Conservation (phyloP, 345 rosid genomes). For the Euphorbia tirucalli region DNA sequence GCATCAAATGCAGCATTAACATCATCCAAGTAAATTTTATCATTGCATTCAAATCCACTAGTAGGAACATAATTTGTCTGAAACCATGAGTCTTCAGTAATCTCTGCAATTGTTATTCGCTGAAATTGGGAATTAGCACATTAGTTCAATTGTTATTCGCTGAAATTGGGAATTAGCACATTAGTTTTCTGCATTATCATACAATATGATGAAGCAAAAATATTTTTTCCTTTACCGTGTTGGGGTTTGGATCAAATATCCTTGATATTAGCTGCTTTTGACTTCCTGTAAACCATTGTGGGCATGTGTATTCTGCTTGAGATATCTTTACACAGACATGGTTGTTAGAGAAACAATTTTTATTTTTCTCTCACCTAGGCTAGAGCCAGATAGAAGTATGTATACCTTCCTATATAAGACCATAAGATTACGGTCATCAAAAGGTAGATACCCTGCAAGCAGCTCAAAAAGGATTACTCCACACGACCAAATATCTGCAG, state of each 20-base stretch:
- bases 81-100: constrained; percentile 73
- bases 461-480: constrained; percentile 86
- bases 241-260: constrained; percentile 68
- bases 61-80: constrained; percentile 59
- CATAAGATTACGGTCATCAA: constrained; percentile 70
- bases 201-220: background rate
- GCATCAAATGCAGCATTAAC: constrained; percentile 54
- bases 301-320: constrained; percentile 62
- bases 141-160: constrained; percentile 47
- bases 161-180: constrained; percentile 24
- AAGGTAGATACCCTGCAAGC: constrained; percentile 74
- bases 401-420: constrained; percentile 64
- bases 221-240: constrained; percentile 35
- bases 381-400: constrained; percentile 1
- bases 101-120: constrained; percentile 70
- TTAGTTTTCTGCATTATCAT: background rate
- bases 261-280: constrained; percentile 65
- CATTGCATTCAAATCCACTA: constrained; percentile 33
- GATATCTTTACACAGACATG: constrained; percentile 40
- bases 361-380: background rate
- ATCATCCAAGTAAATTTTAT: constrained; percentile 47
- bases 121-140: constrained; percentile 25
- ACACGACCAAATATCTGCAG: constrained; percentile 92
- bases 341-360: constrained; percentile 8
- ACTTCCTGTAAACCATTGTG: constrained; percentile 50